These are phyloP conservation scores for Drechmeria coniospora DNA, from an alignment of 2,329 filamentous ascomycete genomes.

Conservation along the genomic window DNA sequence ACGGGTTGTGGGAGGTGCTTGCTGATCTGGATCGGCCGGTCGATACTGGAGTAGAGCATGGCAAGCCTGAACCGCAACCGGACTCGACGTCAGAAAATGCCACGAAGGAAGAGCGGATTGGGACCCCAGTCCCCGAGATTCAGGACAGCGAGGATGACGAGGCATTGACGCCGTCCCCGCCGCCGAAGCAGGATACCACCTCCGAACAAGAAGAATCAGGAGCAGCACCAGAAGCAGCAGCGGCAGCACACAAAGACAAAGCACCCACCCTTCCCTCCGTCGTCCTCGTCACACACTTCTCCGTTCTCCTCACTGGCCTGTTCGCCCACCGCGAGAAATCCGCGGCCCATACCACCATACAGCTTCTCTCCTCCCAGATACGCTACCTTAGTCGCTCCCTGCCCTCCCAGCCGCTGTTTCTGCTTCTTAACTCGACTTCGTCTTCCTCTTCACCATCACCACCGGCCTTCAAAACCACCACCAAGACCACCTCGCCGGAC, in stretches of 20 bases:
- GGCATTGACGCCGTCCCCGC: conserved; percentile 7
- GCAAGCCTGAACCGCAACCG: too few species aligned
- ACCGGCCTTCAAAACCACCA: too few species aligned
- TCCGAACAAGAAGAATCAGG: neutral
- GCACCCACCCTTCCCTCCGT: conserved; percentile 17
- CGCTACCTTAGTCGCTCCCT: conserved; percentile 27
- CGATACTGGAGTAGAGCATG: too few species aligned
- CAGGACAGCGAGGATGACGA: conserved; percentile 20
- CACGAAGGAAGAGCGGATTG: too few species aligned
- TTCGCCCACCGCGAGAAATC: conserved; percentile 32
- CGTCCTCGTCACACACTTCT: conserved; percentile 40
- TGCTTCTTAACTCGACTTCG: conserved; percentile 39
- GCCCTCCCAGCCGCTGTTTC: conserved; percentile 28
- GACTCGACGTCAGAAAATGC: neutral
- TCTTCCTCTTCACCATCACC: conserved; percentile 3
- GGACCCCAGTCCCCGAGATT: conserved; percentile 11
- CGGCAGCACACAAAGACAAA: neutral
- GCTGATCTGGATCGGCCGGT: conserved; percentile 27
- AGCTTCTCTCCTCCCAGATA: conserved; percentile 30
- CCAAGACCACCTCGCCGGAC: too few species aligned
- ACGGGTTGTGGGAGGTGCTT: conserved; percentile 42
- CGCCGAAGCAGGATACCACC: neutral
- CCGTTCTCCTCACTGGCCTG: conserved; percentile 32
- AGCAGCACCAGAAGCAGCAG: neutral
- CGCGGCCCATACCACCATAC: conserved; percentile 31